Percentiles rank a stretch among this genome's conserved stretches.
These are phyloP conservation scores for Myxozyma geophila DNA, from an alignment of 805 yeast genomes.

Conservation along the genomic window DNA sequence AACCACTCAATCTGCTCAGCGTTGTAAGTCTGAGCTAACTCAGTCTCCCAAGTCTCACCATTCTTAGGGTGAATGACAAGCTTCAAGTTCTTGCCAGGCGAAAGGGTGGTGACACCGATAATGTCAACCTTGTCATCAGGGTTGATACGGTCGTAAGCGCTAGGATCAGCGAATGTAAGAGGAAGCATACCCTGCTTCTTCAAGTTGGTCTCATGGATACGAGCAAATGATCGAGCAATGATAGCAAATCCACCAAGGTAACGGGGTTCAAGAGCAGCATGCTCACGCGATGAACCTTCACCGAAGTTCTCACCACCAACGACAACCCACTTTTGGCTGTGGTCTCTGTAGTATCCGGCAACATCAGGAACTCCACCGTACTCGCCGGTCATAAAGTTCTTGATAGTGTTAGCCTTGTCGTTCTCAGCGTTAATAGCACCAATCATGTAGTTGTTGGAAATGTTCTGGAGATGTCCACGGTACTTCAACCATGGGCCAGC, in stretches of 20 bases:
- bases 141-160: constrained; percentile 79
- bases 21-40: constrained; percentile 96
- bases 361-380: constrained; percentile 81
- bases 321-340: constrained; percentile 85
- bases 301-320: constrained; percentile 98
- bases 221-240: constrained; percentile 92
- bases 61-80: constrained; percentile 73
- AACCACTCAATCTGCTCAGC: constrained; percentile 97
- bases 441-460: constrained; percentile 90
- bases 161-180: constrained; percentile 84
- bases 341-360: constrained; percentile 93
- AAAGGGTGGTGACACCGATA: constrained; percentile 58
- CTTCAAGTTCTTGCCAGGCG: constrained; percentile 90
- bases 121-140: constrained; percentile 82
- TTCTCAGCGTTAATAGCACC: constrained; percentile 98
- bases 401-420: constrained; percentile 90
- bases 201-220: constrained; percentile 97
- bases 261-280: constrained; percentile 94
- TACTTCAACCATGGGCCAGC: constrained; percentile 99
- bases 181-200: constrained; percentile 99
- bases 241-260: constrained; percentile 90
- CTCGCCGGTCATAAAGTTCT: constrained; percentile 73
- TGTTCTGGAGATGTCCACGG: constrained; percentile 96
- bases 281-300: constrained; percentile 99
- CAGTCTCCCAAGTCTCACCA: constrained; percentile 86